Percentiles rank a stretch among this genome's conserved stretches.
Conservation (phyloP, 208 protist species). For the Trypanosoma avium region DNA sequence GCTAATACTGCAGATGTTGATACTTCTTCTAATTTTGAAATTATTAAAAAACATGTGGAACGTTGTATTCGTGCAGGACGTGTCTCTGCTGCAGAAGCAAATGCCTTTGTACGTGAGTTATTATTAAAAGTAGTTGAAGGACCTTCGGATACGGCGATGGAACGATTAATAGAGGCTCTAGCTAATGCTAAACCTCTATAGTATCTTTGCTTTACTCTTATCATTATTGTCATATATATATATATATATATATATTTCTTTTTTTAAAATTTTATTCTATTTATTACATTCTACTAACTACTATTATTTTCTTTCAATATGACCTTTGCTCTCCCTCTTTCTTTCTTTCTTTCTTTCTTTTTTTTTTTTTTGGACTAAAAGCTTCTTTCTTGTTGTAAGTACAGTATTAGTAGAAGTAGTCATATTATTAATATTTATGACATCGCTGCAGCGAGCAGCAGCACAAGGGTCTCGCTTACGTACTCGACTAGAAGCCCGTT, state of each 20-base stretch:
- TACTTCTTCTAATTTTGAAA: constrained; percentile 20
- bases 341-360: constrained; percentile 6
- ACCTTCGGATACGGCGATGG: neutral
- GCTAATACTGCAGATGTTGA: neutral
- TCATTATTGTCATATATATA: neutral
- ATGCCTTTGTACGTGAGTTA: constrained; percentile 30
- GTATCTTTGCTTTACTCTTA: too few species aligned
- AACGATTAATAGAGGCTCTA: constrained; percentile 12
- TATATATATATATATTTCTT: neutral
- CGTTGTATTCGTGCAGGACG: constrained; percentile 5
- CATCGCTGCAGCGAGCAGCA: constrained; percentile 1
- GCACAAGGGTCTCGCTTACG: constrained; percentile 37
- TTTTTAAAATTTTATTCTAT: too few species aligned
- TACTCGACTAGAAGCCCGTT: constrained; percentile 33
- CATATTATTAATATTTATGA: too few species aligned
- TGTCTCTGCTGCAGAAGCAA: constrained; percentile 26
- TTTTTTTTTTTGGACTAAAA: neutral
- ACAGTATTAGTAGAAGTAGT: neutral
- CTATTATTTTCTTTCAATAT: too few species aligned
- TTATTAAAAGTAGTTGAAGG: constrained; percentile 20
- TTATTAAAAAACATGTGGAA: constrained; percentile 15
- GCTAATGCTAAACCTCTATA: too few species aligned
- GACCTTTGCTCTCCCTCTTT: constrained; percentile 21
- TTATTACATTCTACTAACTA: too few species aligned
- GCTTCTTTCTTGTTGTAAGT: neutral